These are phyloP conservation scores for Coniochaeta pulveracea DNA, from an alignment of 2,329 filamentous ascomycete genomes.

Conservation along the genomic window DNA sequence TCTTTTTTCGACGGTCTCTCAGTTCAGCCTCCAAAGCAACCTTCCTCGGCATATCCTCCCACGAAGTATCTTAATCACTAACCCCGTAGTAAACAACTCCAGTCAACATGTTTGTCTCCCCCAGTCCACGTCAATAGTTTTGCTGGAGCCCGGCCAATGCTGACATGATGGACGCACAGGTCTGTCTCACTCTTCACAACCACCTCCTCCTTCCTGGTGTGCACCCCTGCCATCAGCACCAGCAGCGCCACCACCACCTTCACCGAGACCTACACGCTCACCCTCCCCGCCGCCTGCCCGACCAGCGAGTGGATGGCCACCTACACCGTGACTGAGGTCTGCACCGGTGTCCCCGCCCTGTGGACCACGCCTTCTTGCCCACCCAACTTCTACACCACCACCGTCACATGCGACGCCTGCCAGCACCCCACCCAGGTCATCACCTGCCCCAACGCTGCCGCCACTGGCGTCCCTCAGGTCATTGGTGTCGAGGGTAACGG, in stretches of 20 bases:
- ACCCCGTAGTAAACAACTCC: no score
- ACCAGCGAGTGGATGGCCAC: slow-evolving; percentile 26
- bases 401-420: slow-evolving; percentile 22
- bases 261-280: slow-evolving; percentile 26
- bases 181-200: no score
- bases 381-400: slow-evolving; percentile 25
- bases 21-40: no score
- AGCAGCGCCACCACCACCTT: slow-evolving; percentile 9
- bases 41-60: no score
- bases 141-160: no score
- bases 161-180: no score
- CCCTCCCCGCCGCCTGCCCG: slow-evolving; percentile 23
- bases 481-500: slow-evolving; percentile 23
- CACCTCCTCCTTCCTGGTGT: slow-evolving; percentile 4
- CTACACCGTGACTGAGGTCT: slow-evolving; percentile 27
- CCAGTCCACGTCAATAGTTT: no score
- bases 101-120: no score
- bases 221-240: background rate
- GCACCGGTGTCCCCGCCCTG: slow-evolving; percentile 17
- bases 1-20: no score
- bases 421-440: slow-evolving; percentile 20
- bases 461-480: slow-evolving; percentile 16
- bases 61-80: no score
- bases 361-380: slow-evolving; percentile 20
- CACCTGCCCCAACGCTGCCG: slow-evolving; percentile 23